Evolutionary conservation across 768 basidiomycete genomes (phyloP).

Genomic region (Macrolepiota fuliginosa): DNA sequence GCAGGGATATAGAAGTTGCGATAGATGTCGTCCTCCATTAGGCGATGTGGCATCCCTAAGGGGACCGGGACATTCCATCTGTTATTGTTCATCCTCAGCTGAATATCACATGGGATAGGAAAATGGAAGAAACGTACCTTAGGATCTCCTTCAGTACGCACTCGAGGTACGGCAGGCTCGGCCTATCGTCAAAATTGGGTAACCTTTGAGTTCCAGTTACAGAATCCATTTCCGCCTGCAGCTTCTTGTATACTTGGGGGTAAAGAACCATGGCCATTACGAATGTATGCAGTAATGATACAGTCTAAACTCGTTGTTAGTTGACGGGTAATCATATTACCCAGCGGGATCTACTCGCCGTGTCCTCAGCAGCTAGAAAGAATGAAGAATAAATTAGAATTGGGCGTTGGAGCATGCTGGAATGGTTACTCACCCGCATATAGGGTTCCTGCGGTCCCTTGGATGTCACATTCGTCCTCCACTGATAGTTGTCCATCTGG

Average conservation of each 20-base stretch:
- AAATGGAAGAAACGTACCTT: conserved; percentile 29
- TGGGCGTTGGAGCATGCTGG: not conserved
- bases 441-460: conserved; percentile 53
- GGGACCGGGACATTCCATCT: conserved; percentile 51
- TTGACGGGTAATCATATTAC: conserved; percentile 13
- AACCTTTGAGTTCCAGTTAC: conserved; percentile 43
- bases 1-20: conserved; percentile 43
- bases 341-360: conserved; percentile 21
- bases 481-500: conserved; percentile 28
- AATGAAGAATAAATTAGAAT: conserved; percentile 1
- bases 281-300: conserved; percentile 47
- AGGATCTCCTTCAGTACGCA: conserved; percentile 46
- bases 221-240: conserved; percentile 50
- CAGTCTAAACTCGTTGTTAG: conserved; percentile 38
- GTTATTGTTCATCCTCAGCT: conserved; percentile 8
- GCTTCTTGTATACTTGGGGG: conserved; percentile 46
- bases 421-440: conserved; percentile 37
- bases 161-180: conserved; percentile 45
- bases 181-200: conserved; percentile 43
- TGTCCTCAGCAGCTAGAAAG: conserved; percentile 36
- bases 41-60: conserved; percentile 48
- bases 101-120: not conserved
- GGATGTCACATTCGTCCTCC: conserved; percentile 52
- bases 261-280: conserved; percentile 52
- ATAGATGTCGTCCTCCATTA: conserved; percentile 52